A percentile compares a stretch with the other conserved stretches of the same genome.
phyloP scores from a whole-genome alignment of 176 grass and related monocot genomes.

The Ampelocalamus luodianensis region DNA sequence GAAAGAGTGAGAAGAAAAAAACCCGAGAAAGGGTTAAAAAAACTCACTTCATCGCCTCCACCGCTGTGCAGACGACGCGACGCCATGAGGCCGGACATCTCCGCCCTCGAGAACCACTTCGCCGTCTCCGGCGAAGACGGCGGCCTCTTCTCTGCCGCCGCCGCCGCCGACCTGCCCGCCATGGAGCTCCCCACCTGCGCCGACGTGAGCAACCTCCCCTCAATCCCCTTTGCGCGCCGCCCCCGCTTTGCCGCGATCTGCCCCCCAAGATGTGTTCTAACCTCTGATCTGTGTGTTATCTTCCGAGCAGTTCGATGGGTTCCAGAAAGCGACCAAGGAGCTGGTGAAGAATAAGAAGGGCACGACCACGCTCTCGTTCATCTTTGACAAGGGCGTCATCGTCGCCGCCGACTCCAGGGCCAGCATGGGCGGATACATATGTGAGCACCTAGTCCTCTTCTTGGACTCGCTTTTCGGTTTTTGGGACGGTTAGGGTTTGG shows the following conservation, averaged over 20 bases:
- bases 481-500: slow-evolving; percentile 29
- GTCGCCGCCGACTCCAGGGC: slow-evolving; percentile 94
- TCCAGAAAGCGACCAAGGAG: slow-evolving; percentile 64
- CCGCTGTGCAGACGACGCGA: slow-evolving; percentile 34
- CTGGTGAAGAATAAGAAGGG: slow-evolving; percentile 75
- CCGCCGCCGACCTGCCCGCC: slow-evolving; percentile 39
- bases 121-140: slow-evolving; percentile 1
- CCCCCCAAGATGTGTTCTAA: not conserved
- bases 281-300: slow-evolving; percentile 21
- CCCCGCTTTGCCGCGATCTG: slow-evolving; percentile 11
- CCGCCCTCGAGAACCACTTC: slow-evolving; percentile 63
- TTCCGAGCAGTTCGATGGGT: slow-evolving; percentile 66
- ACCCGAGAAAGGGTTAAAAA: not conserved
- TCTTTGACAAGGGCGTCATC: slow-evolving; percentile 94
- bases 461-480: not conserved
- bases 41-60: slow-evolving; percentile 30
- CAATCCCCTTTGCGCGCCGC: slow-evolving; percentile 15
- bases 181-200: slow-evolving; percentile 47
- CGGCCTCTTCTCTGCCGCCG: slow-evolving; percentile 15
- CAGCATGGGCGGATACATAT: slow-evolving; percentile 98
- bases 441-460: slow-evolving; percentile 48
- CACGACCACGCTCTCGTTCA: slow-evolving; percentile 90
- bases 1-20: slow-evolving; percentile 10
- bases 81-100: slow-evolving; percentile 64
- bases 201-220: slow-evolving; percentile 43